Conservation (phyloP, 176 grass and related monocot species). For the Aegilops umbellulata region DNA sequence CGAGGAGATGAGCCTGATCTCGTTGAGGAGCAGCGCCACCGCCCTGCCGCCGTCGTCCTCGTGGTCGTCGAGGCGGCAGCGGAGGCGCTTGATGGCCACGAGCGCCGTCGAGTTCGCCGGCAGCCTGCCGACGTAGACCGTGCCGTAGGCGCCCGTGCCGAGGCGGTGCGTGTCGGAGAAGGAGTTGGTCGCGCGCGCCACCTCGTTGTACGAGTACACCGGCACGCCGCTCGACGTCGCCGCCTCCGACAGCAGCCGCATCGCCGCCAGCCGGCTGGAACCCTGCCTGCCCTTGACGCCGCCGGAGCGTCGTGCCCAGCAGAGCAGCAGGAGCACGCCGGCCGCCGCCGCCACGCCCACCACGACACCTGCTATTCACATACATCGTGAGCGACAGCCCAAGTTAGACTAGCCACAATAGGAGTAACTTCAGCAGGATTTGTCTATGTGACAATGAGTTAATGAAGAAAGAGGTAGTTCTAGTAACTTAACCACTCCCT, state of each 20-base stretch:
- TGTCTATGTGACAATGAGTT: too few species aligned
- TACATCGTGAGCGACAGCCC: not conserved
- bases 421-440: too few species aligned
- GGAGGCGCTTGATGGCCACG: conserved; percentile 89
- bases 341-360: not conserved
- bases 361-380: conserved; percentile 33
- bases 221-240: conserved; percentile 53
- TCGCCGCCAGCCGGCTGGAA: conserved; percentile 21
- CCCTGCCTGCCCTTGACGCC: not conserved
- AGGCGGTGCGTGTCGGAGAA: conserved; percentile 73
- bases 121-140: conserved; percentile 85
- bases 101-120: conserved; percentile 21
- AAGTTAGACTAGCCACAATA: too few species aligned
- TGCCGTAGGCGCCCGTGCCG: conserved; percentile 80
- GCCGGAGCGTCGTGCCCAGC: conserved; percentile 15
- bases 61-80: conserved; percentile 27
- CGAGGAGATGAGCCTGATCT: conserved; percentile 84
- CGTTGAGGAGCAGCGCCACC: conserved; percentile 51
- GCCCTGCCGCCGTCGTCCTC: conserved; percentile 1
- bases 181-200: conserved; percentile 68
- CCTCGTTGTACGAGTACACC: conserved; percentile 69
- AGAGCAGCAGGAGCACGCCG: conserved; percentile 32
- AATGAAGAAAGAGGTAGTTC: too few species aligned
- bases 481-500: too few species aligned
- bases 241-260: conserved; percentile 54